Evolutionary conservation across 805 yeast species (phyloP).

Genomic region (Lipomyces oligophaga): DNA sequence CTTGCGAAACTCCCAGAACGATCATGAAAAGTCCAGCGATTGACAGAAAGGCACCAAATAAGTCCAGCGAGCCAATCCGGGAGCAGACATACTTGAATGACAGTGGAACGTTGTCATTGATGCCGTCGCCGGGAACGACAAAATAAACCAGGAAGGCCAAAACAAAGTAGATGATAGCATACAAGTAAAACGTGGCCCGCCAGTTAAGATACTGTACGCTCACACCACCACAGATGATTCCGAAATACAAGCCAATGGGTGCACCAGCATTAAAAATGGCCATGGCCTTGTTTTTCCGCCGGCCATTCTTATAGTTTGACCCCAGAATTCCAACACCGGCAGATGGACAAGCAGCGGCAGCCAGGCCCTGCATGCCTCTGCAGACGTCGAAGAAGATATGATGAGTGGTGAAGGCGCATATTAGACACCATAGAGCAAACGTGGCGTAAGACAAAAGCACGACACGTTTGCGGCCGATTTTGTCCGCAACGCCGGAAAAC

Average conservation of each 20-base stretch:
- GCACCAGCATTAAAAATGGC: conserved; percentile 48
- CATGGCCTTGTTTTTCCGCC: conserved; percentile 19
- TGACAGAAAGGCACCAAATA: conserved; percentile 45
- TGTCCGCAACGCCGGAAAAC: conserved; percentile 48
- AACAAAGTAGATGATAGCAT: conserved; percentile 40
- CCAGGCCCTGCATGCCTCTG: conserved; percentile 46
- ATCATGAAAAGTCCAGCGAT: conserved; percentile 43
- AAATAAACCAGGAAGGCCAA: conserved; percentile 34
- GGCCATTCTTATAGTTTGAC: conserved; percentile 45
- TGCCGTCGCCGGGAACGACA: conserved; percentile 41
- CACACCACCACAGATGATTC: conserved; percentile 46
- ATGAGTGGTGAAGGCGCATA: conserved; percentile 35
- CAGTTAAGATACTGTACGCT: conserved; percentile 42
- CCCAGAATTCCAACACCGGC: conserved; percentile 49
- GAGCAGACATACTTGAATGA: not conserved
- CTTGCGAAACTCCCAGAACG: conserved; percentile 46
- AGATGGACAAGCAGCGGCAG: conserved; percentile 46
- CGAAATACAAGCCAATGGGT: conserved; percentile 47
- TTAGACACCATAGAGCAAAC: conserved; percentile 38
- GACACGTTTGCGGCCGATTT: conserved; percentile 45
- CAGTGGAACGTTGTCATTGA: conserved; percentile 8
- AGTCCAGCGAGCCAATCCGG: conserved; percentile 38
- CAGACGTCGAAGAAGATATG: conserved; percentile 42
- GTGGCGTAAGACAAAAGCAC: conserved; percentile 39
- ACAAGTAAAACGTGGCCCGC: conserved; percentile 44